Evolutionary conservation across 108 stramenopile genomes (phyloP).

Genomic region (Skeletonema marinoi): DNA sequence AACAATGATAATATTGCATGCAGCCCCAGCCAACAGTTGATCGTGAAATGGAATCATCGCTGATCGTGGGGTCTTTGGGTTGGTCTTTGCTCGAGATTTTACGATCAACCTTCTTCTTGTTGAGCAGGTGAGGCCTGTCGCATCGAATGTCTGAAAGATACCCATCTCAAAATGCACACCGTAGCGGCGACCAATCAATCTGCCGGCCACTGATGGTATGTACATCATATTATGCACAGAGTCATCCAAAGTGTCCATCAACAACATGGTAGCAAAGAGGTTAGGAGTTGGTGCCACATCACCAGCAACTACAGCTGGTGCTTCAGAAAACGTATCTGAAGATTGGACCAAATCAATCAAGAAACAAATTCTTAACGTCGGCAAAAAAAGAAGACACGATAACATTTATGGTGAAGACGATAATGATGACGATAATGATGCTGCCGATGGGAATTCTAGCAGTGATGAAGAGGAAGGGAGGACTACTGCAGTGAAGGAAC

Average conservation of each 20-base stretch:
- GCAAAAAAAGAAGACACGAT: slow-evolving; percentile 42
- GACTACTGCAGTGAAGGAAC: slow-evolving; percentile 50
- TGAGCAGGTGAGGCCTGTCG: no score
- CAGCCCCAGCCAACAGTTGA: no score
- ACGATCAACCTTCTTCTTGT: no score
- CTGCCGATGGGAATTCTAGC: slow-evolving; percentile 30
- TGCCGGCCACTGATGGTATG: no score
- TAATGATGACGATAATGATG: slow-evolving; percentile 44
- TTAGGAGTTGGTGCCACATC: slow-evolving; percentile 55
- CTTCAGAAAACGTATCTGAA: neutral
- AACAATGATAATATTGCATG: no score
- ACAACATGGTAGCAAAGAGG: slow-evolving; percentile 21
- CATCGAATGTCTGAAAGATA: no score
- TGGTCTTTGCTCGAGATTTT: no score
- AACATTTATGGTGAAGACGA: neutral
- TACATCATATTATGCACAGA: no score
- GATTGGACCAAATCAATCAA: slow-evolving; percentile 35
- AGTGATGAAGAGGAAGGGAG: slow-evolving; percentile 69
- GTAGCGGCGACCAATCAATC: no score
- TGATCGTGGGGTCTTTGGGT: no score
- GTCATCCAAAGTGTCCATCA: neutral
- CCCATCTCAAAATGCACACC: no score
- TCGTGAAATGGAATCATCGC: no score
- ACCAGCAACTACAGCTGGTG: neutral
- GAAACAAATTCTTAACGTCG: slow-evolving; percentile 57